Evolutionary conservation across 768 basidiomycete genomes (phyloP).

Genomic region (Gloeopeniophorella convolvens): DNA sequence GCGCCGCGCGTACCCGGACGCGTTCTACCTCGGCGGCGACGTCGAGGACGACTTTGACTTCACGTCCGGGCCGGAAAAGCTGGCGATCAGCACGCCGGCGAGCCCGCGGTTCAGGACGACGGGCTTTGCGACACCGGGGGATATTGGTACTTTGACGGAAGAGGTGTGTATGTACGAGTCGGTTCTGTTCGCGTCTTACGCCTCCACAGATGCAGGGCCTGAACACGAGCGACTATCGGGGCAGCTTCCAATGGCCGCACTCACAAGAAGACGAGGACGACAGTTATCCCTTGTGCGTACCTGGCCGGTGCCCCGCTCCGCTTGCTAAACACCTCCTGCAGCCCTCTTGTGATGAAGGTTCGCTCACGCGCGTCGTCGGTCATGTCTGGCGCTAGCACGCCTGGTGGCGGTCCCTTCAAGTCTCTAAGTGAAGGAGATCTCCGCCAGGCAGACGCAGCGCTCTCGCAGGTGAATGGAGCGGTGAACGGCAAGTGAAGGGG

Average conservation of each 20-base stretch:
- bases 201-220: slow-evolving; percentile 72
- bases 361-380: slow-evolving; percentile 78
- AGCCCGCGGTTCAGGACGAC: slow-evolving; percentile 70
- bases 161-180: slow-evolving; percentile 42
- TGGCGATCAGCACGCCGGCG: slow-evolving; percentile 76
- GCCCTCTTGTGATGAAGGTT: slow-evolving; percentile 87
- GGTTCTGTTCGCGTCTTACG: neutral
- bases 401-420: slow-evolving; percentile 73
- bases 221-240: slow-evolving; percentile 80
- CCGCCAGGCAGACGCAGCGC: slow-evolving; percentile 79
- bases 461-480: slow-evolving; percentile 49
- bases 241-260: slow-evolving; percentile 50
- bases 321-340: slow-evolving; percentile 27
- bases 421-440: slow-evolving; percentile 87
- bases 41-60: slow-evolving; percentile 52
- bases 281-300: slow-evolving; percentile 76
- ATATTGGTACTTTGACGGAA: slow-evolving; percentile 85
- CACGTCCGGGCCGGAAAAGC: slow-evolving; percentile 57
- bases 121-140: slow-evolving; percentile 88
- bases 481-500: slow-evolving; percentile 12
- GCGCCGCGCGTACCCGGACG: slow-evolving; percentile 90
- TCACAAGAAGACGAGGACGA: slow-evolving; percentile 81
- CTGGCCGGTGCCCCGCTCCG: slow-evolving; percentile 15
- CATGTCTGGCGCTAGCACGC: slow-evolving; percentile 71
- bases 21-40: slow-evolving; percentile 65